Evolutionary conservation across 495 filamentous ascomycete genomes (phyloP).

Genomic region (Cercophora newfieldiana): DNA sequence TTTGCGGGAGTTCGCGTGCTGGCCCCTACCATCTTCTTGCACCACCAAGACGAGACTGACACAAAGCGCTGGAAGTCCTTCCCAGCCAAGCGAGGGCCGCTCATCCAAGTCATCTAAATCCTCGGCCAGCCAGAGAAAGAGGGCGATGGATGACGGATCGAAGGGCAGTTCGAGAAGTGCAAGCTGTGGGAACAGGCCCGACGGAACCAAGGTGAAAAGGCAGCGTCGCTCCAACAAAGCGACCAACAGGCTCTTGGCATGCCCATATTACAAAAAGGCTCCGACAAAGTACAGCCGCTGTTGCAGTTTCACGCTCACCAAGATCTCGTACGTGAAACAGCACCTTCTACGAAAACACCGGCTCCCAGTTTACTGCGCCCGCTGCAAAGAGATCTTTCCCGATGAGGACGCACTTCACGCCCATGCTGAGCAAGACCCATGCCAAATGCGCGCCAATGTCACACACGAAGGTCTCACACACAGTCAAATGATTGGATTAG

Average conservation of each 20-base stretch:
- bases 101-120: no score
- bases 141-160: no score
- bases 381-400: not conserved
- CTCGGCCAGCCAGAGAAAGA: no score
- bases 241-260: not conserved
- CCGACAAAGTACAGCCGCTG: not conserved
- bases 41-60: not conserved
- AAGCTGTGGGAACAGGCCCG: no score
- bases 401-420: not conserved
- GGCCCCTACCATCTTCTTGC: not conserved
- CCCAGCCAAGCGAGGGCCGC: not conserved
- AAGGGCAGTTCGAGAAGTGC: no score
- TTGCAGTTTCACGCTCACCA: not conserved
- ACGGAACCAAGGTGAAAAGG: not conserved
- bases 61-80: not conserved
- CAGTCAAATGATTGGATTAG: not conserved
- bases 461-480: not conserved
- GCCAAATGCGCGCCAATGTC: not conserved
- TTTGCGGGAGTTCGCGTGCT: not conserved
- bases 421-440: not conserved
- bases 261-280: not conserved
- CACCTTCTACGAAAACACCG: not conserved
- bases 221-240: not conserved
- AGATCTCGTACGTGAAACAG: not conserved
- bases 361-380: not conserved